phyloP scores from a whole-genome alignment of 768 basidiomycete genomes.

The Clavaria fumosa region DNA sequence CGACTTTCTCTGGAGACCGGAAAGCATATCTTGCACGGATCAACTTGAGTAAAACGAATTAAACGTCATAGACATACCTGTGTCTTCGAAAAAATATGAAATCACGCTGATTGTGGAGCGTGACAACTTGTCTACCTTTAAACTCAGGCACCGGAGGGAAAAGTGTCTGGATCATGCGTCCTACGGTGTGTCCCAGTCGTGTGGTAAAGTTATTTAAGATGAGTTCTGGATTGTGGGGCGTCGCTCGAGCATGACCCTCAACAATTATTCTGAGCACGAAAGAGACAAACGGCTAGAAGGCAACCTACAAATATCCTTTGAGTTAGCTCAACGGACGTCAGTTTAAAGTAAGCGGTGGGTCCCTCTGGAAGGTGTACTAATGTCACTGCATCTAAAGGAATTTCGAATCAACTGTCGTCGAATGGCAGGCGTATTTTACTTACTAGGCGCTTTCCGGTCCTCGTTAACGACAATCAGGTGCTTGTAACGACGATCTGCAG shows the following conservation, averaged over 20 bases:
- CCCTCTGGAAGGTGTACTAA: constrained; percentile 82
- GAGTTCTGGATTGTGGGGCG: constrained; percentile 87
- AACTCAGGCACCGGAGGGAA: constrained; percentile 94
- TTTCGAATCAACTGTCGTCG: no score
- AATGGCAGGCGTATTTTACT: no score
- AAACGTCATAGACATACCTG: constrained; percentile 34
- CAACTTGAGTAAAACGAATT: neutral
- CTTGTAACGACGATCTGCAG: constrained; percentile 73
- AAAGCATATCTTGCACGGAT: constrained; percentile 61
- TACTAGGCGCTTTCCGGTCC: constrained; percentile 87
- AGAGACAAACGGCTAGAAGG: neutral
- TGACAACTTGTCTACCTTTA: constrained; percentile 92
- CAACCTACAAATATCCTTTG: constrained; percentile 66
- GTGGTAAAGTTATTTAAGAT: constrained; percentile 92
- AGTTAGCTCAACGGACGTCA: constrained; percentile 76
- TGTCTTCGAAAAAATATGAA: constrained; percentile 96
- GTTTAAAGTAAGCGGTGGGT: constrained; percentile 90
- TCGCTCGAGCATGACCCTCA: constrained; percentile 85
- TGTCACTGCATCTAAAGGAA: constrained; percentile 70
- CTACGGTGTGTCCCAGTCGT: constrained; percentile 82
- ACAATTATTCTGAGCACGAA: constrained; percentile 1
- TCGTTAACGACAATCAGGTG: constrained; percentile 91
- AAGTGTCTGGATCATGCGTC: constrained; percentile 89
- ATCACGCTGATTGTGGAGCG: constrained; percentile 93
- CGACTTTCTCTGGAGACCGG: constrained; percentile 78